These are phyloP conservation scores for Posidonia australis DNA, from an alignment of 106 monocot genomes.

Conservation along the genomic window DNA sequence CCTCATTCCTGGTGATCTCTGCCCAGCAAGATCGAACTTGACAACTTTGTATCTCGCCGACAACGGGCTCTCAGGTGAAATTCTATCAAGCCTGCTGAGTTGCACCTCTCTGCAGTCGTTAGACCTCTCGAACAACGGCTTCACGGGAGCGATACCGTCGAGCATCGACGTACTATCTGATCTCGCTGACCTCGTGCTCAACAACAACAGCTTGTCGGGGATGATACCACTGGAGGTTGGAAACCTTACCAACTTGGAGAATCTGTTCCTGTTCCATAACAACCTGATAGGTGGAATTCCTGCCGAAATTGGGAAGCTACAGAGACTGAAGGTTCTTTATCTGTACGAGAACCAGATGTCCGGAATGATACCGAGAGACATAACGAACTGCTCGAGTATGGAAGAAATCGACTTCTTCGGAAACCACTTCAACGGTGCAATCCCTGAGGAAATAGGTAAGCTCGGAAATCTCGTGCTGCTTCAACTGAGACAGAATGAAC, in stretches of 20 bases:
- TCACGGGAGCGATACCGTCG: conserved; percentile 48
- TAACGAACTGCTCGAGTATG: conserved; percentile 57
- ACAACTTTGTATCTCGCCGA: conserved; percentile 42
- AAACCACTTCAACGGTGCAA: conserved; percentile 60
- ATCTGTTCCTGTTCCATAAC: conserved; percentile 70
- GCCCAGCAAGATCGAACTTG: conserved; percentile 33
- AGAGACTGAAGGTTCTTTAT: conserved; percentile 39
- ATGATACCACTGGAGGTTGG: conserved; percentile 56
- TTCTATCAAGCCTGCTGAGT: conserved; percentile 27
- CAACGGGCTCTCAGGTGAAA: conserved; percentile 43
- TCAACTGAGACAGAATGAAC: conserved; percentile 78
- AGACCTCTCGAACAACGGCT: conserved; percentile 67
- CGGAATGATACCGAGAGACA: conserved; percentile 53
- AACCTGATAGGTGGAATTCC: conserved; percentile 49
- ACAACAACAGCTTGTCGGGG: conserved; percentile 71
- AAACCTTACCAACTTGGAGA: conserved; percentile 54
- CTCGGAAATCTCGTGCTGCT: conserved; percentile 59
- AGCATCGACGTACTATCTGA: conserved; percentile 30
- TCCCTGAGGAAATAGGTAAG: conserved; percentile 54
- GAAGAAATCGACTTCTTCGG: conserved; percentile 83
- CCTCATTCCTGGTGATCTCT: conserved; percentile 38
- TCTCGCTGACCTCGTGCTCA: conserved; percentile 49
- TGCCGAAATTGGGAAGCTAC: conserved; percentile 50
- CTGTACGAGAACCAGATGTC: conserved; percentile 86
- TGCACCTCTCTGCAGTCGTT: conserved; percentile 55